phyloP scores from a whole-genome alignment of 2,329 filamentous ascomycete species.

The Alternaria rosae region DNA sequence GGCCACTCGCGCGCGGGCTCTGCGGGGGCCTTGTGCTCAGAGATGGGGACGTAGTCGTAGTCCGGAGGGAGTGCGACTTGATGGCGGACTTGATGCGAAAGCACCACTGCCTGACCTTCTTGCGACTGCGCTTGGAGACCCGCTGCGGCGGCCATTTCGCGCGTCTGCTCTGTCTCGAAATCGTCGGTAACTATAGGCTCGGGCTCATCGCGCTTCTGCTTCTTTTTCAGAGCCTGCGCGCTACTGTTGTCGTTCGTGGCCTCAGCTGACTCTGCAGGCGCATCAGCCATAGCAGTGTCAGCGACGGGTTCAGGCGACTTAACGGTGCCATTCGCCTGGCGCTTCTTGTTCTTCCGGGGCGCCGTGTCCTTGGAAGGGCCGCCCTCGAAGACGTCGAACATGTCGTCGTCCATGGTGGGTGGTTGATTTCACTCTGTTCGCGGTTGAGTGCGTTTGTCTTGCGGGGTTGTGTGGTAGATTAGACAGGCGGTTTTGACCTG shows the following conservation, averaged over 20 bases:
- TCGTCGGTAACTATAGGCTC: constrained; percentile 88
- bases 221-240: constrained; percentile 60
- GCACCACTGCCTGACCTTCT: constrained; percentile 74
- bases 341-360: constrained; percentile 75
- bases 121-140: constrained; percentile 70
- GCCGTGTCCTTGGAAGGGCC: constrained; percentile 34
- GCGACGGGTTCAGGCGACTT: constrained; percentile 59
- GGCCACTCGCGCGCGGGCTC: constrained; percentile 83
- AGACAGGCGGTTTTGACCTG: not conserved
- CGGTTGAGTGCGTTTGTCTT: not conserved
- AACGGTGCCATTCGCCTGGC: constrained; percentile 81
- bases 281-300: constrained; percentile 58
- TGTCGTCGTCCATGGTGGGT: constrained; percentile 52
- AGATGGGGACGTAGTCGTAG: constrained; percentile 94
- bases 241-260: constrained; percentile 40
- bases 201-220: constrained; percentile 70
- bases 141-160: constrained; percentile 83
- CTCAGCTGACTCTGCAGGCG: constrained; percentile 36
- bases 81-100: constrained; percentile 98
- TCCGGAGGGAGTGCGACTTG: constrained; percentile 94
- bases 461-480: not conserved
- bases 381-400: constrained; percentile 56
- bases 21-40: constrained; percentile 88
- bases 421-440: constrained; percentile 2
- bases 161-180: constrained; percentile 93